Evolutionary conservation across 495 filamentous ascomycete species (phyloP).

Genomic region (Pyronema domesticum): DNA sequence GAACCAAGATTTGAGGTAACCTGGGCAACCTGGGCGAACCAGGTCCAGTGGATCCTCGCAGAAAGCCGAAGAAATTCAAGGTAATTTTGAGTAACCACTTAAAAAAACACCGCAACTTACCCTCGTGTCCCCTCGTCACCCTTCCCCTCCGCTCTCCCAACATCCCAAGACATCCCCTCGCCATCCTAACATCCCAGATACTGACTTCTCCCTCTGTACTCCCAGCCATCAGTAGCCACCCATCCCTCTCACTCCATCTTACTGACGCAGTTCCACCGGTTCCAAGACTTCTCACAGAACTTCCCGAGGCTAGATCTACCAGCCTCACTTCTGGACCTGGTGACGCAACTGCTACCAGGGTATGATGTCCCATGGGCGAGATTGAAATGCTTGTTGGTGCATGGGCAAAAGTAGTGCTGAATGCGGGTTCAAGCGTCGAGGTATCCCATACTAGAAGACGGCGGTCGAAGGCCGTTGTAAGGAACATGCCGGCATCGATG

Average conservation of each 20-base stretch:
- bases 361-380: slow-evolving; percentile 49
- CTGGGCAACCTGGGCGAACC: no score
- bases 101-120: background rate
- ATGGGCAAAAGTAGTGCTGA: slow-evolving; percentile 51
- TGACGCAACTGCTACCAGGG: slow-evolving; percentile 69
- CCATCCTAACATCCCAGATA: slow-evolving; percentile 67
- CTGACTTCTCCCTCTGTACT: slow-evolving; percentile 60
- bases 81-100: no score
- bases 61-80: no score
- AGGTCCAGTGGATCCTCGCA: no score
- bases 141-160: slow-evolving; percentile 28
- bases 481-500: slow-evolving; percentile 61
- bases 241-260: slow-evolving; percentile 59
- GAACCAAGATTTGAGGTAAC: no score
- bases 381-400: slow-evolving; percentile 59
- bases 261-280: slow-evolving; percentile 49
- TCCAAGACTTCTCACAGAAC: slow-evolving; percentile 54
- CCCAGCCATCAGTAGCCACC: slow-evolving; percentile 62
- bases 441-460: slow-evolving; percentile 65
- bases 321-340: slow-evolving; percentile 64
- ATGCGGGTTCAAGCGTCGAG: slow-evolving; percentile 38
- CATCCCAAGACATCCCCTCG: slow-evolving; percentile 50
- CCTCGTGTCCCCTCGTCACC: background rate
- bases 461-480: slow-evolving; percentile 69
- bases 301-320: slow-evolving; percentile 62